Evolutionary conservation across 768 basidiomycete genomes (phyloP).

Genomic region (Crassisporium funariophilum): DNA sequence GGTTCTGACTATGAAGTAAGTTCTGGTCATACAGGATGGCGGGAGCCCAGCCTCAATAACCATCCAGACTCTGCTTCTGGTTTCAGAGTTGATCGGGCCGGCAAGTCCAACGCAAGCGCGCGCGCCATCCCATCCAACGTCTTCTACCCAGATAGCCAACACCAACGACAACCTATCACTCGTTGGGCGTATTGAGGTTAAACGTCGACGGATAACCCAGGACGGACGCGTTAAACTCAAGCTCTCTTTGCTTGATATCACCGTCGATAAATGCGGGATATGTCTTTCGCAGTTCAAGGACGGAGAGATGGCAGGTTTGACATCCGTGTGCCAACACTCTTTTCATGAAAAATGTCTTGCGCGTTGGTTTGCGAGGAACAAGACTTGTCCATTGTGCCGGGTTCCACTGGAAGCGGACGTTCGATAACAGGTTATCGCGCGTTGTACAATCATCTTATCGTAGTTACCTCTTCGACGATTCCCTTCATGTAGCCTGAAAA

Average conservation of each 20-base stretch:
- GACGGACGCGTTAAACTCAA: slow-evolving; percentile 76
- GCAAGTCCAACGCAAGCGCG: slow-evolving; percentile 30
- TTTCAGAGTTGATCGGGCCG: slow-evolving; percentile 66
- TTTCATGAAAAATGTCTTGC: slow-evolving; percentile 67
- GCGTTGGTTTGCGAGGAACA: slow-evolving; percentile 61
- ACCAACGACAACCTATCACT: slow-evolving; percentile 34
- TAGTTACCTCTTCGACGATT: too few relatives aligned
- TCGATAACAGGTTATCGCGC: slow-evolving; percentile 31
- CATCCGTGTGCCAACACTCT: slow-evolving; percentile 62
- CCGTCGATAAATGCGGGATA: slow-evolving; percentile 72
- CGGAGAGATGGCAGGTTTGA: slow-evolving; percentile 56
- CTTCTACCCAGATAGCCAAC: slow-evolving; percentile 14
- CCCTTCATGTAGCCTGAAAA: too few relatives aligned
- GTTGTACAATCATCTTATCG: too few relatives aligned
- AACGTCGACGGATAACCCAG: slow-evolving; percentile 57
- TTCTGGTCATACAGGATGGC: slow-evolving; percentile 23
- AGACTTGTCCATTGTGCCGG: slow-evolving; percentile 69
- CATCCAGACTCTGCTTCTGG: slow-evolving; percentile 55
- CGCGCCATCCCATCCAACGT: slow-evolving; percentile 6
- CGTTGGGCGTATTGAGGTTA: slow-evolving; percentile 52
- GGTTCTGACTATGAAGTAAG: slow-evolving; percentile 70
- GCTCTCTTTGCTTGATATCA: slow-evolving; percentile 58
- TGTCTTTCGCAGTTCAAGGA: slow-evolving; percentile 72
- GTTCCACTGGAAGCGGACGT: slow-evolving; percentile 37
- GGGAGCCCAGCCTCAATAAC: slow-evolving; percentile 17